A percentile compares a stretch with the other conserved stretches of the same genome.
Evolutionary conservation across 164 flowering plant genomes (phyloP).

Genomic region (Hamamelis virginiana): DNA sequence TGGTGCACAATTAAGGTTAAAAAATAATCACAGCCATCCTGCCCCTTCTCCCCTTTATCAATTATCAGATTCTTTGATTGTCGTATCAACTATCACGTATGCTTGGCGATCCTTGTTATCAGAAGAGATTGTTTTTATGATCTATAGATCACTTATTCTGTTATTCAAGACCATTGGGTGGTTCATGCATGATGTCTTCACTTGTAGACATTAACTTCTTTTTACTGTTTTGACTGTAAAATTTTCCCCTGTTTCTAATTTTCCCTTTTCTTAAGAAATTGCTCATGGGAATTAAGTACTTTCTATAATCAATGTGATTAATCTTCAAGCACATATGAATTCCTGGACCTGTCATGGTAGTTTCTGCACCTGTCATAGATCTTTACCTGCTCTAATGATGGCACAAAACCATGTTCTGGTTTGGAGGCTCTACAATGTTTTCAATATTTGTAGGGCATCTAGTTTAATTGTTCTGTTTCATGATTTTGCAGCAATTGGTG

Average conservation of each 20-base stretch:
- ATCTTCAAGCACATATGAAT: background rate
- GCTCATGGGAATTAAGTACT: background rate
- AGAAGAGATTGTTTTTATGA: no score
- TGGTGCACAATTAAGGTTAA: no score
- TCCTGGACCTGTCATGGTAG: background rate
- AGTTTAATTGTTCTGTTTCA: background rate
- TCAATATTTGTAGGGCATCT: background rate
- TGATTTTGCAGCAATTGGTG: constrained; percentile 70
- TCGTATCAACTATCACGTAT: no score
- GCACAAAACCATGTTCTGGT: background rate
- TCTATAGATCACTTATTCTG: no score
- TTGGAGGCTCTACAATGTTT: constrained; percentile 1
- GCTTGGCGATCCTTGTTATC: background rate
- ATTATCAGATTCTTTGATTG: background rate
- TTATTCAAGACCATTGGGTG: background rate
- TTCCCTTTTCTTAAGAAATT: background rate
- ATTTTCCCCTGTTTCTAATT: no score
- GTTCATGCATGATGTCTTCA: background rate
- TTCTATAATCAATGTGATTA: background rate
- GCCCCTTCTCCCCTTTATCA: background rate
- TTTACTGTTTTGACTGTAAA: background rate
- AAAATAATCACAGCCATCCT: no score
- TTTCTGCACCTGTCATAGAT: background rate
- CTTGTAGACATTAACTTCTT: background rate
- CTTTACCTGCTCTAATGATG: background rate